Percentiles rank a stretch among this genome's conserved stretches.
These are phyloP conservation scores for Xylaria digitata DNA, from an alignment of 2,329 filamentous ascomycete genomes.

Conservation along the genomic window DNA sequence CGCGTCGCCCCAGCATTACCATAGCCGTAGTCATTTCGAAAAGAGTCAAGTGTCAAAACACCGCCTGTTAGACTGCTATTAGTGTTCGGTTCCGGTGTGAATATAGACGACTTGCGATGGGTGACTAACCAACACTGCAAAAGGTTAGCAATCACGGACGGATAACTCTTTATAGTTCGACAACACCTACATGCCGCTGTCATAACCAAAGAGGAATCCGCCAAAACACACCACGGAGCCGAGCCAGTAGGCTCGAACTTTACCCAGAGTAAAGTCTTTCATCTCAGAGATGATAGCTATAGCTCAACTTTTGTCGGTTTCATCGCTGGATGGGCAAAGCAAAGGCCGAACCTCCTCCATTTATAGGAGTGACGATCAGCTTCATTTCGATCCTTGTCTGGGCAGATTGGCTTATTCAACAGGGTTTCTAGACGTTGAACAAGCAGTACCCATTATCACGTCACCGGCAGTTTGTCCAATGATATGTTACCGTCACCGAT, in stretches of 20 bases:
- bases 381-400: slow-evolving; percentile 25
- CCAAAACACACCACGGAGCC: slow-evolving; percentile 63
- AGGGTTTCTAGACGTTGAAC: slow-evolving; percentile 23
- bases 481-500: slow-evolving; percentile 12
- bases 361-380: slow-evolving; percentile 22
- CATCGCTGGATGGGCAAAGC: slow-evolving; percentile 28
- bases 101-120: background rate
- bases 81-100: slow-evolving; percentile 11
- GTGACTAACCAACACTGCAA: slow-evolving; percentile 44
- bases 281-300: slow-evolving; percentile 32
- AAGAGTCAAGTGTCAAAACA: slow-evolving; percentile 48
- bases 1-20: slow-evolving; percentile 41
- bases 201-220: slow-evolving; percentile 60
- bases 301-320: slow-evolving; percentile 19
- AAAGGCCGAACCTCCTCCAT: slow-evolving; percentile 37
- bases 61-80: slow-evolving; percentile 44
- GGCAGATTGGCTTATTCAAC: slow-evolving; percentile 3
- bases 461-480: slow-evolving; percentile 32
- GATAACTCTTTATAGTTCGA: background rate
- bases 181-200: slow-evolving; percentile 54
- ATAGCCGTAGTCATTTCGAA: slow-evolving; percentile 48
- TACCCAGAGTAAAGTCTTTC: slow-evolving; percentile 50
- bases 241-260: slow-evolving; percentile 62
- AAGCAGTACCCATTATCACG: slow-evolving; percentile 33
- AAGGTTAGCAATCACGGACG: slow-evolving; percentile 27